A percentile compares a stretch with the other conserved stretches of the same genome.
phyloP scores from a whole-genome alignment of 139 green algal genomes.

The Picochlorum sp. region DNA sequence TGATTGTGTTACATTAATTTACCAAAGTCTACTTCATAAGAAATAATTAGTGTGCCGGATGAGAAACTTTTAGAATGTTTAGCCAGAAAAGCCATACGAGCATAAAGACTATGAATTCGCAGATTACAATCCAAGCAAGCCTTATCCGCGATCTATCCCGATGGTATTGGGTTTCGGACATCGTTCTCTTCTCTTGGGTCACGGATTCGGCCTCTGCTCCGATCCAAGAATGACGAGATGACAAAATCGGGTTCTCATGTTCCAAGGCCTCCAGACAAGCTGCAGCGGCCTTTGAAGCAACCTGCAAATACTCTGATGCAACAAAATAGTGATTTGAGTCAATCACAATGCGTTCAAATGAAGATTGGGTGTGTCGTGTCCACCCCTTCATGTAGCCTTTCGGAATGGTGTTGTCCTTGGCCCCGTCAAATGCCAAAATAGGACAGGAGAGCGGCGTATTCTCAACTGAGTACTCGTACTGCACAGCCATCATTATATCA shows the following conservation, averaged over 20 bases:
- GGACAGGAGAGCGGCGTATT: slow-evolving; percentile 7
- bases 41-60: too few relatives aligned
- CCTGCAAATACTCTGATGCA: slow-evolving; percentile 22
- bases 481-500: slow-evolving; percentile 44
- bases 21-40: too few relatives aligned
- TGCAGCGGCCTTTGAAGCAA: slow-evolving; percentile 3
- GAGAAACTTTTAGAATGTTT: too few relatives aligned
- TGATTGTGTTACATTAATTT: too few relatives aligned
- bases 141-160: too few relatives aligned
- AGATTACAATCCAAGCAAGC: too few relatives aligned
- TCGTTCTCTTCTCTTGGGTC: too few relatives aligned
- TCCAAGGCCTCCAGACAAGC: slow-evolving; percentile 21
- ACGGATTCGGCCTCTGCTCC: neutral
- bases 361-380: slow-evolving; percentile 13
- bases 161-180: too few relatives aligned
- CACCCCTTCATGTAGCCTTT: slow-evolving; percentile 23
- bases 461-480: slow-evolving; percentile 15
- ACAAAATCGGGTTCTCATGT: slow-evolving; percentile 8
- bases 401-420: slow-evolving; percentile 29
- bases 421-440: slow-evolving; percentile 28
- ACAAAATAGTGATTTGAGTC: slow-evolving; percentile 44
- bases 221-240: slow-evolving; percentile 23
- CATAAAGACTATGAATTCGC: too few relatives aligned
- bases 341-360: slow-evolving; percentile 17
- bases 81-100: too few relatives aligned